A percentile compares a stretch with the other conserved stretches of the same genome.
These are phyloP conservation scores for Leccinum pellstonianum DNA, from an alignment of 768 basidiomycete species.

Conservation along the genomic window DNA sequence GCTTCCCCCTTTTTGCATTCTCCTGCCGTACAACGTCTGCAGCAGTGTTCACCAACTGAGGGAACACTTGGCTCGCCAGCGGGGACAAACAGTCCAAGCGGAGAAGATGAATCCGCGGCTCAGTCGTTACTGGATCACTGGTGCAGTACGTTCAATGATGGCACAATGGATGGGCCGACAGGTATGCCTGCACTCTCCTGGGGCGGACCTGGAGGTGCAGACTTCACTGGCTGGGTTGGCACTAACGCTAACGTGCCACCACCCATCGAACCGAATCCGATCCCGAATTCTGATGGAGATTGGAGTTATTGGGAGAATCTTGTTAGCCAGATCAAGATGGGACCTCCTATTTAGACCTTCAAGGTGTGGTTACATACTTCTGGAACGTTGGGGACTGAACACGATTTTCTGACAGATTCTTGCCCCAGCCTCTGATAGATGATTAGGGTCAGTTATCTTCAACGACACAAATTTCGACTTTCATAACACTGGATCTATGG, in stretches of 20 bases:
- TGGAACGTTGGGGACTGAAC: background rate
- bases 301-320: slow-evolving; percentile 82
- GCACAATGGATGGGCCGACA: slow-evolving; percentile 50
- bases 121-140: slow-evolving; percentile 82
- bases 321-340: slow-evolving; percentile 52
- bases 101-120: slow-evolving; percentile 73
- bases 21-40: slow-evolving; percentile 60
- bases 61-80: slow-evolving; percentile 54
- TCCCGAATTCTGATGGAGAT: slow-evolving; percentile 61
- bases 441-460: slow-evolving; percentile 1
- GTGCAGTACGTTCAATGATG: slow-evolving; percentile 77
- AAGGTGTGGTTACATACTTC: background rate
- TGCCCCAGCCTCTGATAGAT: background rate
- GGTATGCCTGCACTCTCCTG: slow-evolving; percentile 52
- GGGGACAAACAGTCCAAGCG: slow-evolving; percentile 65
- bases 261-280: slow-evolving; percentile 43
- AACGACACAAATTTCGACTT: slow-evolving; percentile 12
- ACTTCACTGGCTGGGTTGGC: slow-evolving; percentile 60
- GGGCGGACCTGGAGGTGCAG: slow-evolving; percentile 56
- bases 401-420: background rate
- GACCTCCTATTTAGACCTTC: slow-evolving; percentile 29
- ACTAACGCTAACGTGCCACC: slow-evolving; percentile 36
- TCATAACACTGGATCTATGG: background rate
- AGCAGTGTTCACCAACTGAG: slow-evolving; percentile 46
- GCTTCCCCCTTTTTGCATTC: slow-evolving; percentile 36